Base-by-base conservation (phyloP, 2,329 filamentous ascomycete species). In the Nectriaceae sp. region DNA sequence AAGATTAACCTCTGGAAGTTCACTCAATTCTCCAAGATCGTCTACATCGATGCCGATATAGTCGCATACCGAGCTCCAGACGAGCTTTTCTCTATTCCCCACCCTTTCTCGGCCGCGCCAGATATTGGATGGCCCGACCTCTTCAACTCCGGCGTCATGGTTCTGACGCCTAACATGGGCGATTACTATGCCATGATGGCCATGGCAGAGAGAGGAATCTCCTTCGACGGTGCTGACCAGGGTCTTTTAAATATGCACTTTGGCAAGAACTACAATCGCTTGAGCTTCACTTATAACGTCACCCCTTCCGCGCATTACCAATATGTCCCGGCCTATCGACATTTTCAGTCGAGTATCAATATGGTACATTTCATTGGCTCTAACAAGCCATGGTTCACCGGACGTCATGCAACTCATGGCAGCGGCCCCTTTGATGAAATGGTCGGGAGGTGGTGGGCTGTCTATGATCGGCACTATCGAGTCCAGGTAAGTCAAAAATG, bases 111-210 rank as follows among this genome's bases (percentile, higher is more conserved):
- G 35, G 84, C 94, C 2, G 91, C 89, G 11, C 92, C 94, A 24
- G 94, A 99, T 70, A 91, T 97, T 62, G 94, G 94, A 59, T 99
- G 94, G 94, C 94, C 94, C 26, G 94, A 99, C 72, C 82, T 92
- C 52, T 97, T 97, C 83, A 99, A 99, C 72, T 91, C 89, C n/a
- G 94, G 94, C 63, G 84, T 99, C 60, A 95, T 99, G 90, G 90
- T 91, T 29, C 72, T 99, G 50, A 87, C 80, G 15, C 94, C 94
- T 26, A 88, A 93, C 70, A 77, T 92, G 80, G 88, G 87, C 48
- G 92, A 96, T 58, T 97, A 92, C 71, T 87, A 90, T 71, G 88
- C 90, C 36, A 78, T 99, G 65, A 77, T 85, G 55, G 89, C 89
- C 54, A 84, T 97, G 78, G 91, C 94, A 21, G 82, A 91, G 59